Conservation (phyloP, 768 basidiomycete genomes). For the Tricholomella constricta region DNA sequence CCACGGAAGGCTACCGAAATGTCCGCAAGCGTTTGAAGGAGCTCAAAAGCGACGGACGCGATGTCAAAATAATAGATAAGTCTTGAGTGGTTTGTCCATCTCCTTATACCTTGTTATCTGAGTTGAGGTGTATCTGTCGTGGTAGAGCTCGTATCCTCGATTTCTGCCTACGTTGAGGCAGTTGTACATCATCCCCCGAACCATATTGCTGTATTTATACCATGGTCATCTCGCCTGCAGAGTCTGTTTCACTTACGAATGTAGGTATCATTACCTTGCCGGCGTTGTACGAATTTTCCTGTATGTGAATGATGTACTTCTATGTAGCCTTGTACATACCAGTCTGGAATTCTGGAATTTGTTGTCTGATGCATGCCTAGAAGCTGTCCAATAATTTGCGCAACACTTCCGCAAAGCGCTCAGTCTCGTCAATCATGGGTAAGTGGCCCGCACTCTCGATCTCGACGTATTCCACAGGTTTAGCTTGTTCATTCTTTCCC, state of each 20-base stretch:
- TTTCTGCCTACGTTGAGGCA: too few species aligned
- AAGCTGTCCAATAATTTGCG: slow-evolving; percentile 28
- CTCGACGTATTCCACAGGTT: slow-evolving; percentile 31
- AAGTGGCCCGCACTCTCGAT: slow-evolving; percentile 47
- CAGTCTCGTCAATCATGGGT: slow-evolving; percentile 54
- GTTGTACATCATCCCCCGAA: too few species aligned
- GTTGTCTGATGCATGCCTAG: not conserved
- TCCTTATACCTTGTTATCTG: too few species aligned
- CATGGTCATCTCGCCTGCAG: too few species aligned
- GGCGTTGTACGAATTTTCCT: too few species aligned
- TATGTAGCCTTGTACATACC: not conserved
- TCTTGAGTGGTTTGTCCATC: too few species aligned
- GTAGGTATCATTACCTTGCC: too few species aligned
- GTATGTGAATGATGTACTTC: too few species aligned
- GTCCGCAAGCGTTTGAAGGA: slow-evolving; percentile 7
- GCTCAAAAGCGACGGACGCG: not conserved
- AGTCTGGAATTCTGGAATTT: not conserved
- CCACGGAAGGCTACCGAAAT: slow-evolving; percentile 2
- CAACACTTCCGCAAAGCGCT: slow-evolving; percentile 39
- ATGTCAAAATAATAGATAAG: slow-evolving; percentile 6
- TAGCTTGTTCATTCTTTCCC: slow-evolving; percentile 2
- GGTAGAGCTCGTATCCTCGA: too few species aligned
- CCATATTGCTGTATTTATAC: too few species aligned
- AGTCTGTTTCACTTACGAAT: too few species aligned
- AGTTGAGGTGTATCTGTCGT: too few species aligned